Evolutionary conservation across 1,284 basidiomycete genomes (phyloP).

Genomic region (Blastosporella zonata): DNA sequence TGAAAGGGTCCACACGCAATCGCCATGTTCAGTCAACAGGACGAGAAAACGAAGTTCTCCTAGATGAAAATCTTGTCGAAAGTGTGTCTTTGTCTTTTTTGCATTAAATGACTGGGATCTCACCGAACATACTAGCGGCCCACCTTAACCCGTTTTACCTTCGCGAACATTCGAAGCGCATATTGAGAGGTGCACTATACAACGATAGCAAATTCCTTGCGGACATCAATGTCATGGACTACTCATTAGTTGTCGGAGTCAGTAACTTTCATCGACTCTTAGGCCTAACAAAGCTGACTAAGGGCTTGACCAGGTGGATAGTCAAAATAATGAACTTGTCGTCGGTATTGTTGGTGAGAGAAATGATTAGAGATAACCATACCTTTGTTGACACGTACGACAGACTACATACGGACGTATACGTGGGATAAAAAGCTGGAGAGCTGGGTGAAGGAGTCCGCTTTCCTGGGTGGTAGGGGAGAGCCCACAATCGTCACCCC

Average conservation of each 20-base stretch:
- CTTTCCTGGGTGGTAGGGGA: conserved; percentile 82
- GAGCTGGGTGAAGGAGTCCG: conserved; percentile 95
- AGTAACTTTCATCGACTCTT: conserved; percentile 7
- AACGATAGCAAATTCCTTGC: conserved; percentile 95
- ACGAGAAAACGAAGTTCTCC: conserved; percentile 86
- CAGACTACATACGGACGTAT: conserved; percentile 92
- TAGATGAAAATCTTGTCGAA: conserved; percentile 91
- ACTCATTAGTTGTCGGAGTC: conserved; percentile 91
- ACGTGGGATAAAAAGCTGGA: conserved; percentile 99
- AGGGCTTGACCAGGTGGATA: conserved; percentile 59
- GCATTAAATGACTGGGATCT: background rate
- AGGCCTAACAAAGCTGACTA: background rate
- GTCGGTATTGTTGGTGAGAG: conserved; percentile 92
- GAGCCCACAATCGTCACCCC: conserved; percentile 93
- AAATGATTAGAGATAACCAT: background rate
- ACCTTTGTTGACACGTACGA: background rate
- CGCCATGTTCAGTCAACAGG: conserved; percentile 91
- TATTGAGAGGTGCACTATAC: conserved; percentile 85
- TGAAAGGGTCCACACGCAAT: conserved; percentile 92
- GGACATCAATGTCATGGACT: conserved; percentile 99
- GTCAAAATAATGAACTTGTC: conserved; percentile 78
- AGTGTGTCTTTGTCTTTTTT: conserved; percentile 42
- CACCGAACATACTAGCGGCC: conserved; percentile 42
- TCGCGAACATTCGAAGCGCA: conserved; percentile 92
- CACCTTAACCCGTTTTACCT: conserved; percentile 86